phyloP scores from a whole-genome alignment of 2,329 filamentous ascomycete species.

The Penicillium janthinellum region DNA sequence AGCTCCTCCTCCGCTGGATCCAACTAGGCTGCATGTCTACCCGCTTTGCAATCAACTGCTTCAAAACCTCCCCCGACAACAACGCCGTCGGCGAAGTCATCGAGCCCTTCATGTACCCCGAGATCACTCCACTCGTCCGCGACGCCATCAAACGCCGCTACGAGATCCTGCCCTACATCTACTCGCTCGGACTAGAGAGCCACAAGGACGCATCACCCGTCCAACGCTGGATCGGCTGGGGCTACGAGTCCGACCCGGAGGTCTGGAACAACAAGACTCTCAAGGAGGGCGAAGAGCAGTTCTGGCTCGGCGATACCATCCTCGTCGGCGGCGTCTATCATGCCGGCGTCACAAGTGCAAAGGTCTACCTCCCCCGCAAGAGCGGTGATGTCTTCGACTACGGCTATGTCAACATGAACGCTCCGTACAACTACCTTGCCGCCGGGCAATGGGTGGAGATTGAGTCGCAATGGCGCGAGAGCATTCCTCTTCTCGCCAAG shows the following conservation, averaged over 20 bases:
- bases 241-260: conserved; percentile 66
- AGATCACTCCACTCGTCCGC: conserved; percentile 64
- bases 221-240: conserved; percentile 74
- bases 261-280: conserved; percentile 64
- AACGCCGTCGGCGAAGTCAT: conserved; percentile 72
- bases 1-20: conserved; percentile 72
- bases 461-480: conserved; percentile 53
- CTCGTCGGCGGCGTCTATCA: conserved; percentile 70
- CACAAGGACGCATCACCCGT: conserved; percentile 64
- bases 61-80: conserved; percentile 69
- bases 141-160: conserved; percentile 70
- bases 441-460: conserved; percentile 59
- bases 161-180: conserved; percentile 71
- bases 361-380: conserved; percentile 63
- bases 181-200: conserved; percentile 64
- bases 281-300: conserved; percentile 68
- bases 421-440: conserved; percentile 59
- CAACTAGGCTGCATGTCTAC: conserved; percentile 70
- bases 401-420: conserved; percentile 65
- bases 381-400: conserved; percentile 47
- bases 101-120: conserved; percentile 76
- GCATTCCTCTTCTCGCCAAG: conserved; percentile 59
- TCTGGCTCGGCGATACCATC: conserved; percentile 70
- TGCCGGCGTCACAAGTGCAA: conserved; percentile 55
- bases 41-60: conserved; percentile 76